Conservation (phyloP, 768 basidiomycete genomes). For the Lentinula boryana region DNA sequence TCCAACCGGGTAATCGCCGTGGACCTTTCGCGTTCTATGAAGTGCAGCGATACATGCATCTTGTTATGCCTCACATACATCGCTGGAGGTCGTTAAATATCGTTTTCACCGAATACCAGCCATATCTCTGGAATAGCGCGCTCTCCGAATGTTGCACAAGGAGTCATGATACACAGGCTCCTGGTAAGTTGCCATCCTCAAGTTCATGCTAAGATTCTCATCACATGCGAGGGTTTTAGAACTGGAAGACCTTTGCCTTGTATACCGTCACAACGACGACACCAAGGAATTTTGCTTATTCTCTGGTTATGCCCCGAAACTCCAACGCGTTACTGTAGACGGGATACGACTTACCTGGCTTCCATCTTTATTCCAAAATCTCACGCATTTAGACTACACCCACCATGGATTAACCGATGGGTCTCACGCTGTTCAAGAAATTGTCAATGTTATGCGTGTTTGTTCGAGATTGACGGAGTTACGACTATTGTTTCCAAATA, state of each 20-base stretch:
- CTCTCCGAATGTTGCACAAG: constrained; percentile 47
- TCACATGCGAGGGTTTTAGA: neutral
- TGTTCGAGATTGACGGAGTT: constrained; percentile 49
- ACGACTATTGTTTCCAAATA: constrained; percentile 46
- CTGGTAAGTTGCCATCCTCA: constrained; percentile 5
- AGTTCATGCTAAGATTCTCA: neutral
- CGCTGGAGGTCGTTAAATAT: constrained; percentile 62
- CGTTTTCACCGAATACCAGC: constrained; percentile 46
- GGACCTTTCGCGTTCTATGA: constrained; percentile 6
- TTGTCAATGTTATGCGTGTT: constrained; percentile 51
- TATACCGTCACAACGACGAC: constrained; percentile 63
- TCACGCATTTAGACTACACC: constrained; percentile 62
- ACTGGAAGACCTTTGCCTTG: constrained; percentile 51
- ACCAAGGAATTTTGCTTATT: constrained; percentile 63
- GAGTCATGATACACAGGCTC: constrained; percentile 27
- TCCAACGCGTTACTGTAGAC: constrained; percentile 51
- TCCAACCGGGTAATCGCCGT: constrained; percentile 26
- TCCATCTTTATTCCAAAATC: constrained; percentile 54
- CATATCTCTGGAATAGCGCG: constrained; percentile 65
- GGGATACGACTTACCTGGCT: constrained; percentile 61
- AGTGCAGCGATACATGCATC: constrained; percentile 59
- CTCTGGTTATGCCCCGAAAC: constrained; percentile 50
- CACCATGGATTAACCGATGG: constrained; percentile 66
- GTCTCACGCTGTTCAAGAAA: constrained; percentile 48
- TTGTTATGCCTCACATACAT: constrained; percentile 43